These are phyloP conservation scores for Podila epicladia DNA, from an alignment of 192 early-diverging fungal species.

Conservation along the genomic window DNA sequence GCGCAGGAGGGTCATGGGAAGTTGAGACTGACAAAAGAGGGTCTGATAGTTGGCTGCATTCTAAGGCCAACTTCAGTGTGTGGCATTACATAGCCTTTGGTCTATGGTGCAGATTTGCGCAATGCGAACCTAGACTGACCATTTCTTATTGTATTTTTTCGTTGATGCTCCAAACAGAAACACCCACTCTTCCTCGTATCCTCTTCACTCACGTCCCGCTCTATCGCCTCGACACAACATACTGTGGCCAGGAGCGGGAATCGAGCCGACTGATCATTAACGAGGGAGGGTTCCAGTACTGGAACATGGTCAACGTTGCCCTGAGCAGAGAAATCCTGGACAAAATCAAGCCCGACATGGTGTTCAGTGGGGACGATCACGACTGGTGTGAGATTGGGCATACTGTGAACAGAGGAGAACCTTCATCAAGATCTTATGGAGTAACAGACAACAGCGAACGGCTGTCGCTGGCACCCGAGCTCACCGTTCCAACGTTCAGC, in stretches of 20 bases:
- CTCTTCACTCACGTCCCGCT: conserved; percentile 91
- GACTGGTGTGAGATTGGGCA: conserved; percentile 85
- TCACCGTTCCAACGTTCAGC: conserved; percentile 72
- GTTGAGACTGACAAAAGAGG: too few relatives aligned
- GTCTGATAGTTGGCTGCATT: too few relatives aligned
- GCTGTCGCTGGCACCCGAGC: conserved; percentile 23
- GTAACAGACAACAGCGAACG: conserved; percentile 36
- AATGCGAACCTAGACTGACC: not conserved
- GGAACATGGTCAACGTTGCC: conserved; percentile 76
- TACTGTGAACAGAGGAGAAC: not conserved
- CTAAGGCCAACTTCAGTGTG: too few relatives aligned
- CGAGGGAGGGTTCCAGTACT: conserved; percentile 86
- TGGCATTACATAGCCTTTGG: too few relatives aligned
- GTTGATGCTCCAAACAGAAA: conserved; percentile 3
- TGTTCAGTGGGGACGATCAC: conserved; percentile 95
- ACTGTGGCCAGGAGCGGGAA: conserved; percentile 79
- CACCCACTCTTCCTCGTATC: conserved; percentile 59
- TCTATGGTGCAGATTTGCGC: too few relatives aligned
- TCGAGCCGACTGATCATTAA: conserved; percentile 57
- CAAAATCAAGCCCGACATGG: conserved; percentile 66
- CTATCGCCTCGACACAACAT: conserved; percentile 68
- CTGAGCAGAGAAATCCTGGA: conserved; percentile 69
- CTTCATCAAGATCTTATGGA: conserved; percentile 28
- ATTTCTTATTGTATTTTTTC: not conserved
- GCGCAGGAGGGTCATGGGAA: too few relatives aligned